phyloP scores from a whole-genome alignment of 73 alveolate genomes.

The Vitrella brassicaformis region DNA sequence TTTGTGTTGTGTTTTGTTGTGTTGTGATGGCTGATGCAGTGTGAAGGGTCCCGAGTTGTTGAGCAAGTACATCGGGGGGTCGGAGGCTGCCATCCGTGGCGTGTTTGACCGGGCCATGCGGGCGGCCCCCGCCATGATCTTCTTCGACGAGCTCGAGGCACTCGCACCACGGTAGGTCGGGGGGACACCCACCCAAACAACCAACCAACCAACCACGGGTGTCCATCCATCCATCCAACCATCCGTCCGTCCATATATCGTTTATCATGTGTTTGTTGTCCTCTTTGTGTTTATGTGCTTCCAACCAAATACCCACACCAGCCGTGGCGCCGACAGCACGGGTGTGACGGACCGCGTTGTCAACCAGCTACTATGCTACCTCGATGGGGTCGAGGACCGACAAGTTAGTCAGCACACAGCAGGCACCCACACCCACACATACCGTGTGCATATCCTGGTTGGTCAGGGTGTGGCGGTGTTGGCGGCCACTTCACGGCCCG shows the following conservation, averaged over 20 bases:
- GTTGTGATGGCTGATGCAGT: no score
- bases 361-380: constrained; percentile 62
- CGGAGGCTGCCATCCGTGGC: constrained; percentile 69
- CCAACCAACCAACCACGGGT: no score
- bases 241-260: no score
- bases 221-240: no score
- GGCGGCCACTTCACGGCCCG: constrained; percentile 66
- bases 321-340: constrained; percentile 46
- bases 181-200: no score
- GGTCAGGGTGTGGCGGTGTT: not conserved
- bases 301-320: no score
- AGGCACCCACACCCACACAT: not conserved
- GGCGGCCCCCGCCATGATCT: constrained; percentile 60
- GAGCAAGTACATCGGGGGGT: constrained; percentile 71
- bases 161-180: constrained; percentile 27
- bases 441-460: not conserved
- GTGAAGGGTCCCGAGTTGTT: constrained; percentile 80
- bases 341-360: constrained; percentile 68
- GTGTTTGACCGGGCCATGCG: constrained; percentile 66
- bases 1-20: no score
- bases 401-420: not conserved
- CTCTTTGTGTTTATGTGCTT: no score
- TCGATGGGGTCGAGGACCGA: constrained; percentile 57
- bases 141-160: constrained; percentile 77
- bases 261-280: no score